Evolutionary conservation across 2,329 filamentous ascomycete species (phyloP).

Genomic region (Talaromyces atroroseus): DNA sequence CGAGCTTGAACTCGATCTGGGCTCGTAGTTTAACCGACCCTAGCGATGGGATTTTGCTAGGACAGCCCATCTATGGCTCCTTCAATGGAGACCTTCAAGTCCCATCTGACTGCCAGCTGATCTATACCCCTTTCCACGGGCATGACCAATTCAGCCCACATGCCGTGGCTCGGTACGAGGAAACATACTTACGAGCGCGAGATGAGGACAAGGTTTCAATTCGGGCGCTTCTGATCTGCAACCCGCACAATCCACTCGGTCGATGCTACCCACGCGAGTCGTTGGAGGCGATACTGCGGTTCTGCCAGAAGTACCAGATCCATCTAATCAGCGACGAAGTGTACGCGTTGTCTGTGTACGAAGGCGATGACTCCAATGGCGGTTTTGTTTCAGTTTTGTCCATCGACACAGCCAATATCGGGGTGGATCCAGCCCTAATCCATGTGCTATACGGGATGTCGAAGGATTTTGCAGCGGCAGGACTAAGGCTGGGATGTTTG

Average conservation of each 20-base stretch:
- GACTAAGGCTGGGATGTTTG: constrained; percentile 26
- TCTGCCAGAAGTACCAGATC: constrained; percentile 46
- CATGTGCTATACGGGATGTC: constrained; percentile 45
- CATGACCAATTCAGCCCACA: constrained; percentile 36
- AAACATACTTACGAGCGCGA: constrained; percentile 22
- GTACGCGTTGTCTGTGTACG: constrained; percentile 50
- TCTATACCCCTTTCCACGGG: constrained; percentile 34
- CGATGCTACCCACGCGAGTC: constrained; percentile 36
- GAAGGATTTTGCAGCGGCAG: constrained; percentile 31
- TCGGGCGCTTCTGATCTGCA: constrained; percentile 38
- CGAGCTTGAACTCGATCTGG: constrained; percentile 39
- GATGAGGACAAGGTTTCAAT: constrained; percentile 29
- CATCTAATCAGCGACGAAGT: constrained; percentile 55
- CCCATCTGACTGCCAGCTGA: constrained; percentile 35
- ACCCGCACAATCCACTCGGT: constrained; percentile 43
- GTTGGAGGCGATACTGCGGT: constrained; percentile 40
- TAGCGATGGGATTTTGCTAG: constrained; percentile 44
- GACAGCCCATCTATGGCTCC: constrained; percentile 44
- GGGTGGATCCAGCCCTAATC: constrained; percentile 46
- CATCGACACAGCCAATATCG: constrained; percentile 24
- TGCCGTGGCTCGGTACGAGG: constrained; percentile 3
- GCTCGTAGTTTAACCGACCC: constrained; percentile 39
- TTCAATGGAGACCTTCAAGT: constrained; percentile 47
- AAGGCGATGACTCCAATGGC: constrained; percentile 35
- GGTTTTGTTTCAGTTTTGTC: constrained; percentile 39